A percentile compares a stretch with the other conserved stretches of the same genome.
phyloP scores from a whole-genome alignment of 306 rosid genomes.

The Herpetospermum pedunculosum region DNA sequence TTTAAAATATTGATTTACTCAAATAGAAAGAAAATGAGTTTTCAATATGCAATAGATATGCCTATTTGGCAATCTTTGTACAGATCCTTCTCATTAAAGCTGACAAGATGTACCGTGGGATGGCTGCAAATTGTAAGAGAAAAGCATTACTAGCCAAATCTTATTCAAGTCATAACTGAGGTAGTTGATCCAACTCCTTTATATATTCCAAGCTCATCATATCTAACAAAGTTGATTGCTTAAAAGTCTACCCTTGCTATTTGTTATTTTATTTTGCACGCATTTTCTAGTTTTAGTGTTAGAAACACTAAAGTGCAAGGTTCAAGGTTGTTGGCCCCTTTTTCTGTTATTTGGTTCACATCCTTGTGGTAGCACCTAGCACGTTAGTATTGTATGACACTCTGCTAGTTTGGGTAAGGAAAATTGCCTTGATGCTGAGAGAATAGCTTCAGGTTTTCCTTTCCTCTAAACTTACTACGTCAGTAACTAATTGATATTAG shows the following conservation, averaged over 20 bases:
- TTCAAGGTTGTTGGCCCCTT: neutral
- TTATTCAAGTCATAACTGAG: neutral
- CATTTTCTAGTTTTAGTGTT: neutral
- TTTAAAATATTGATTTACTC: neutral
- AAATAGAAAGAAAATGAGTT: neutral
- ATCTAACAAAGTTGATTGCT: neutral
- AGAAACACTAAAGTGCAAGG: neutral
- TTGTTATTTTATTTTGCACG: neutral
- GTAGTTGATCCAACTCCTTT: neutral
- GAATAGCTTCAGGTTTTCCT: neutral
- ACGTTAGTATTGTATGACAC: neutral
- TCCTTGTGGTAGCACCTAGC: no score
- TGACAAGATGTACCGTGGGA: neutral
- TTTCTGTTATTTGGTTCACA: neutral
- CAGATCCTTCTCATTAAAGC: neutral
- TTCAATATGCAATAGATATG: neutral
- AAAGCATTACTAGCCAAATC: neutral
- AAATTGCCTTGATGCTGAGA: neutral
- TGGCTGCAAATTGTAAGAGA: neutral
- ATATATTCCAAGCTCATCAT: neutral
- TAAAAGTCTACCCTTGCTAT: neutral
- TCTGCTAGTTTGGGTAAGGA: neutral
- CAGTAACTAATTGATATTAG: neutral
- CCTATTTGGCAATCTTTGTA: neutral
- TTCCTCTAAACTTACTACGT: neutral